Evolutionary conservation across 2,329 filamentous ascomycete genomes (phyloP).

Genomic region (Cladorrhinum sp.): DNA sequence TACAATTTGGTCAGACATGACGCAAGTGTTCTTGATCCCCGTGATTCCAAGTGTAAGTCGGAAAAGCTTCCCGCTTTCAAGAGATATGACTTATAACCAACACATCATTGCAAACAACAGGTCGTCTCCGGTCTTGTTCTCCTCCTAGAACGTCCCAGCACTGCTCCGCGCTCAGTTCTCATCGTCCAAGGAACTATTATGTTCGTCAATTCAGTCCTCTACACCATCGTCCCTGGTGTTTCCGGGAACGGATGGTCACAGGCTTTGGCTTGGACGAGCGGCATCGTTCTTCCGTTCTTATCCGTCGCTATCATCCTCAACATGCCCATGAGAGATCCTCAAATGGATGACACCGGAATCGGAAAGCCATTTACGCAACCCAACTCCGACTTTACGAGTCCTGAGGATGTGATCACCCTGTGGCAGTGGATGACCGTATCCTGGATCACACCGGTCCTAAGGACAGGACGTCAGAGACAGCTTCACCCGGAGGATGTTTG

Average conservation of each 20-base stretch:
- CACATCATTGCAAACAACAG: slow-evolving; percentile 6
- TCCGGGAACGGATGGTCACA: slow-evolving; percentile 22
- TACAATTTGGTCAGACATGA: slow-evolving; percentile 19
- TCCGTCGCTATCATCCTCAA: slow-evolving; percentile 54
- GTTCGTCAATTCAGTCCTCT: slow-evolving; percentile 30
- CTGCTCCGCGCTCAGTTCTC: slow-evolving; percentile 29
- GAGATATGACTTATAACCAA: not conserved
- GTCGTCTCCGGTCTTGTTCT: slow-evolving; percentile 28
- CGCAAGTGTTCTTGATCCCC: slow-evolving; percentile 33
- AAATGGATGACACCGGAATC: slow-evolving; percentile 53
- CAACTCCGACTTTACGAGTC: slow-evolving; percentile 59
- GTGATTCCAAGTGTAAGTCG: slow-evolving; percentile 38
- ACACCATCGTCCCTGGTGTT: slow-evolving; percentile 34
- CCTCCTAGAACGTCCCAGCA: slow-evolving; percentile 31
- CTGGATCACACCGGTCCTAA: slow-evolving; percentile 76
- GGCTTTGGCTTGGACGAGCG: slow-evolving; percentile 27
- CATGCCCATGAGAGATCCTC: slow-evolving; percentile 68
- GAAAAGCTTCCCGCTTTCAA: too few species aligned
- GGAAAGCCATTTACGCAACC: slow-evolving; percentile 55
- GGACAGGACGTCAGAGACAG: slow-evolving; percentile 59
- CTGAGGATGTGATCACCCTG: slow-evolving; percentile 75
- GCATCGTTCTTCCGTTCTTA: slow-evolving; percentile 41
- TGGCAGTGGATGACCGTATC: slow-evolving; percentile 84
- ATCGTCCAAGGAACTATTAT: slow-evolving; percentile 33
- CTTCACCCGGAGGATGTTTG: slow-evolving; percentile 79